Evolutionary conservation across 2,329 filamentous ascomycete species (phyloP).

Genomic region (Aspergillus pseudoglaucus): DNA sequence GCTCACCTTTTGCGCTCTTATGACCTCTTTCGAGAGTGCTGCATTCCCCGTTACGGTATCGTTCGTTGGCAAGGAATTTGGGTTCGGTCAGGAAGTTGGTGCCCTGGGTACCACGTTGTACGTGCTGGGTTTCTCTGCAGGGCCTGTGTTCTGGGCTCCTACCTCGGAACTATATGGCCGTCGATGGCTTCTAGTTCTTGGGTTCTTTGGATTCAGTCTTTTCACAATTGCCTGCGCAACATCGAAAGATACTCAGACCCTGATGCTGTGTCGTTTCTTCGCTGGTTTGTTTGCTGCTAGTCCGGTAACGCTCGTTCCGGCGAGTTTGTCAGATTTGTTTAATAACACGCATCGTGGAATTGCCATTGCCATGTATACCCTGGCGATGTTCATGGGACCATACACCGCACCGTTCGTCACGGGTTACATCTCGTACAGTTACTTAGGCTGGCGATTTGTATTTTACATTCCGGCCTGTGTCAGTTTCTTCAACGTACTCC

Average conservation of each 20-base stretch:
- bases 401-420: conserved; percentile 43
- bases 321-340: conserved; percentile 43
- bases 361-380: conserved; percentile 41
- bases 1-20: conserved; percentile 22
- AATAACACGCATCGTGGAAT: conserved; percentile 35
- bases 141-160: conserved; percentile 56
- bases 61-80: conserved; percentile 44
- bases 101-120: conserved; percentile 42
- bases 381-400: conserved; percentile 42
- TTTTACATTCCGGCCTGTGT: conserved; percentile 46
- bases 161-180: conserved; percentile 54
- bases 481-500: conserved; percentile 39
- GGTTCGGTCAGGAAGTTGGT: conserved; percentile 35
- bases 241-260: conserved; percentile 30
- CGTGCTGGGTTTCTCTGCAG: conserved; percentile 48
- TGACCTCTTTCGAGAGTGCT: conserved; percentile 45
- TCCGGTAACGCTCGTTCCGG: conserved; percentile 35
- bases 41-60: conserved; percentile 61
- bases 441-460: conserved; percentile 45
- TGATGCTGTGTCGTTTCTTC: conserved; percentile 40
- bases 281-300: conserved; percentile 38
- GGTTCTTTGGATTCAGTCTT: conserved; percentile 34
- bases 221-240: conserved; percentile 41
- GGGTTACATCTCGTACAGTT: conserved; percentile 42
- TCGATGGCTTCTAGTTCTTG: conserved; percentile 44